These are phyloP conservation scores for Bolboschoenus planiculmis DNA, from an alignment of 176 grass and related monocot genomes.

Conservation along the genomic window DNA sequence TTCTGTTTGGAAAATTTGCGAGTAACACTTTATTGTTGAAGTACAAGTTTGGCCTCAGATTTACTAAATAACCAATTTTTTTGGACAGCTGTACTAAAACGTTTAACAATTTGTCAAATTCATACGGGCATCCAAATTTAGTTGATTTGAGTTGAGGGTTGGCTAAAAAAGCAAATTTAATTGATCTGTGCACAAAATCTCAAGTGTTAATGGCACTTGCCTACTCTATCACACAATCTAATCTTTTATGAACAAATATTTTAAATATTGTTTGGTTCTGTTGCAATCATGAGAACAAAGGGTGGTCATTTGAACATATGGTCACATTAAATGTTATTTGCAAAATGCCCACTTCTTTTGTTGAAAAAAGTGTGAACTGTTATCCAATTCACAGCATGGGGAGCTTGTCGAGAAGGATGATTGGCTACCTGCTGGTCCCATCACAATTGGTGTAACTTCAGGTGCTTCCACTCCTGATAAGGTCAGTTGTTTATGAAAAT, in stretches of 20 bases:
- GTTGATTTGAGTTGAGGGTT: background rate
- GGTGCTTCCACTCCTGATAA: slow-evolving; percentile 97
- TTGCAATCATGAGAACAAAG: background rate
- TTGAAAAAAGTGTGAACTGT: slow-evolving; percentile 6
- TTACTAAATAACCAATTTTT: background rate
- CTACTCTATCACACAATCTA: background rate
- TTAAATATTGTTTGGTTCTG: background rate
- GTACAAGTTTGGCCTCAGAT: background rate
- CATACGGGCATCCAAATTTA: background rate
- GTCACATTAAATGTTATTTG: background rate
- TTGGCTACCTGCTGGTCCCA: slow-evolving; percentile 68
- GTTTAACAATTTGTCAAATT: background rate
- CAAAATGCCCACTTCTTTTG: background rate
- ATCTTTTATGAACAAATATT: background rate
- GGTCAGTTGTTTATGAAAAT: slow-evolving; percentile 32
- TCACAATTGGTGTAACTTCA: slow-evolving; percentile 83
- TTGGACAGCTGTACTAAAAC: background rate
- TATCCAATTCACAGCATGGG: slow-evolving; percentile 49
- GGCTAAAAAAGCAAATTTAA: background rate
- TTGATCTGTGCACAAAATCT: too few species aligned
- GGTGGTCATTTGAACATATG: background rate
- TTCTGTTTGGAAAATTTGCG: background rate
- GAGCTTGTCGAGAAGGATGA: slow-evolving; percentile 86
- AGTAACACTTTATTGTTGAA: background rate
- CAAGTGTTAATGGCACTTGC: background rate